Evolutionary conservation across 2,329 filamentous ascomycete species (phyloP).

Genomic region (Arthrobotrys pseudoclavata): DNA sequence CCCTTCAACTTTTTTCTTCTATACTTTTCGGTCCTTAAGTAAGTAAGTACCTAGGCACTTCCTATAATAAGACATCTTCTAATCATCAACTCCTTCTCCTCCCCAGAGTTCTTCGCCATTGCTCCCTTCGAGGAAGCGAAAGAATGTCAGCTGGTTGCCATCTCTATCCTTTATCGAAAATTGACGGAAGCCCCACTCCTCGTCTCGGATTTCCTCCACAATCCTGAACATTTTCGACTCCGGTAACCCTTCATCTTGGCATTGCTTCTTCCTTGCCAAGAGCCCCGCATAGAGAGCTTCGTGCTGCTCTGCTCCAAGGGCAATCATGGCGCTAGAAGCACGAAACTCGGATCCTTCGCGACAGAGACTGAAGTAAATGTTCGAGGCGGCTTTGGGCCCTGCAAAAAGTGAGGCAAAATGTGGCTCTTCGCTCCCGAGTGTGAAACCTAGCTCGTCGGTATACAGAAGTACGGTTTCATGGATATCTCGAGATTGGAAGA

Average conservation of each 20-base stretch:
- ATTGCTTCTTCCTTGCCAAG: neutral
- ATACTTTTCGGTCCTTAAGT: no score
- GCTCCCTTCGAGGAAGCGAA: slow-evolving; percentile 13
- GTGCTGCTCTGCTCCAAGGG: slow-evolving; percentile 9
- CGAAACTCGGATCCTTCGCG: slow-evolving; percentile 12
- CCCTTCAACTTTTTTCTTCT: no score
- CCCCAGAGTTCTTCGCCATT: slow-evolving; percentile 15
- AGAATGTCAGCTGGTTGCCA: slow-evolving; percentile 12
- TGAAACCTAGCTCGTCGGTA: slow-evolving; percentile 7
- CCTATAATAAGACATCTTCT: neutral
- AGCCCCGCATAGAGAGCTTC: slow-evolving; percentile 17
- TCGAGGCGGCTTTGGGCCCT: slow-evolving; percentile 7
- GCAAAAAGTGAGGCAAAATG: slow-evolving; percentile 21
- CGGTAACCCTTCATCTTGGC: no score
- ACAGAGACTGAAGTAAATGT: slow-evolving; percentile 15
- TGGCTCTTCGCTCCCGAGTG: slow-evolving; percentile 8
- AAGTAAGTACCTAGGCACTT: no score
- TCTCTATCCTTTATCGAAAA: slow-evolving; percentile 13
- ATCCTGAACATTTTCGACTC: slow-evolving; percentile 9
- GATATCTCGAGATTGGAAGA: slow-evolving; percentile 19
- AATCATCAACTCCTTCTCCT: neutral
- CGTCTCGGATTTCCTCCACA: neutral
- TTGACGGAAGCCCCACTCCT: slow-evolving; percentile 20
- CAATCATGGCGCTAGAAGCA: slow-evolving; percentile 17
- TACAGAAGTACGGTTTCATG: slow-evolving; percentile 11